These are phyloP conservation scores for Neltuma alba DNA, from an alignment of 306 rosid genomes.

Conservation along the genomic window DNA sequence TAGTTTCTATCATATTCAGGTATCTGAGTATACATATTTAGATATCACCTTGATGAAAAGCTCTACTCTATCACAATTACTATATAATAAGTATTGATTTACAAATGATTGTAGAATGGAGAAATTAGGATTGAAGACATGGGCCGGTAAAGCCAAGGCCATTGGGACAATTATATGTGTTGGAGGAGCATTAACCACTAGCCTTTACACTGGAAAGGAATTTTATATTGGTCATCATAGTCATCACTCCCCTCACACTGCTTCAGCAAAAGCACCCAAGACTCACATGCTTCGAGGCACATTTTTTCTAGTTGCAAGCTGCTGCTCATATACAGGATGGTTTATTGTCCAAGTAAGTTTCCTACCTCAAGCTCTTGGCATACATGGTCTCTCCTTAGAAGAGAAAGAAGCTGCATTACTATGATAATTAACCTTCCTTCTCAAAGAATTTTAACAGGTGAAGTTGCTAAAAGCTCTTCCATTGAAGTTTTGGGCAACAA, in stretches of 20 bases:
- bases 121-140: constrained; percentile 32
- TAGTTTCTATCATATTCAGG: constrained; percentile 50
- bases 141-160: constrained; percentile 40
- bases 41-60: background rate
- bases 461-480: constrained; percentile 54
- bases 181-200: constrained; percentile 46
- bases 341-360: background rate
- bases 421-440: background rate
- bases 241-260: background rate
- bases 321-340: constrained; percentile 55
- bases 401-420: background rate
- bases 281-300: constrained; percentile 60
- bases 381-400: background rate
- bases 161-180: constrained; percentile 53
- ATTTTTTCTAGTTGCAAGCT: constrained; percentile 49
- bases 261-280: constrained; percentile 1
- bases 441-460: constrained; percentile 39
- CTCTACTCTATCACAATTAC: background rate
- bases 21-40: background rate
- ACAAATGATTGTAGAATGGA: constrained; percentile 40
- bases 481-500: constrained; percentile 49
- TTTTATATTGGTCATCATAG: constrained; percentile 44
- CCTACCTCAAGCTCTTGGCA: background rate
- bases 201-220: constrained; percentile 57
- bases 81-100: background rate